phyloP scores from a whole-genome alignment of 1,284 basidiomycete species.

The Puccinia hordei region DNA sequence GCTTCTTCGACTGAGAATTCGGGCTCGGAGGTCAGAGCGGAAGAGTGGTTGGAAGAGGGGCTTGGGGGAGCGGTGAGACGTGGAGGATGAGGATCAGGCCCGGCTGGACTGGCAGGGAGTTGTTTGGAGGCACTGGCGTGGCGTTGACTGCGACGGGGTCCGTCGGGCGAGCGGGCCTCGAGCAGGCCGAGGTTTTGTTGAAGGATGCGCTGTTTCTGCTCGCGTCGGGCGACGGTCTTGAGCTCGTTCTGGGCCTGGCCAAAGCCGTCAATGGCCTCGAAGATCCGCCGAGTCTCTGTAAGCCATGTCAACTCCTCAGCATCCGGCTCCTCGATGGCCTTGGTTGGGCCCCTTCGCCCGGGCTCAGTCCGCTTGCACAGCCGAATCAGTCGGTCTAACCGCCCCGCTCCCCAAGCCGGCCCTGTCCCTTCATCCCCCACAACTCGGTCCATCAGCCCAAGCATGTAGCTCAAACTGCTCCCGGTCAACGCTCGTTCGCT shows the following conservation, averaged over 20 bases:
- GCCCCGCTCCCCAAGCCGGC: neutral
- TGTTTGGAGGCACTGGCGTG: conserved; percentile 19
- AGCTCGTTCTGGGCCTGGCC: conserved; percentile 9
- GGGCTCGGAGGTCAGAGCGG: neutral
- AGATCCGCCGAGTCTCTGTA: conserved; percentile 12
- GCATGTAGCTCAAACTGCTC: conserved; percentile 50
- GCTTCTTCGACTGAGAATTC: neutral
- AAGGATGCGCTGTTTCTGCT: conserved; percentile 6
- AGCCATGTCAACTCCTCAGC: neutral
- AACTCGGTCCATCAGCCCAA: conserved; percentile 15
- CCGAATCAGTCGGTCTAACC: neutral
- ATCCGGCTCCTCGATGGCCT: neutral
- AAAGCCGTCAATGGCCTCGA: conserved; percentile 9
- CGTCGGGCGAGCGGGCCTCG: neutral
- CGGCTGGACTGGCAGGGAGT: neutral
- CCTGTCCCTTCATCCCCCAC: neutral
- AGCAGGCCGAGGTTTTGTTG: neutral
- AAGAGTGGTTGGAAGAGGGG: neutral
- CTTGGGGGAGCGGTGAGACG: neutral
- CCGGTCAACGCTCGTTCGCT: conserved; percentile 58
- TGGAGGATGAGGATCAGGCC: neutral
- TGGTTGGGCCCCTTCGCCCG: neutral
- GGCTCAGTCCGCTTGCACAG: neutral
- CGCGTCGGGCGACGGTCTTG: neutral
- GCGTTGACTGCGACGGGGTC: conserved; percentile 3